Conservation (phyloP, 2,329 filamentous ascomycete genomes). For the Lizonia empirigonia region DNA sequence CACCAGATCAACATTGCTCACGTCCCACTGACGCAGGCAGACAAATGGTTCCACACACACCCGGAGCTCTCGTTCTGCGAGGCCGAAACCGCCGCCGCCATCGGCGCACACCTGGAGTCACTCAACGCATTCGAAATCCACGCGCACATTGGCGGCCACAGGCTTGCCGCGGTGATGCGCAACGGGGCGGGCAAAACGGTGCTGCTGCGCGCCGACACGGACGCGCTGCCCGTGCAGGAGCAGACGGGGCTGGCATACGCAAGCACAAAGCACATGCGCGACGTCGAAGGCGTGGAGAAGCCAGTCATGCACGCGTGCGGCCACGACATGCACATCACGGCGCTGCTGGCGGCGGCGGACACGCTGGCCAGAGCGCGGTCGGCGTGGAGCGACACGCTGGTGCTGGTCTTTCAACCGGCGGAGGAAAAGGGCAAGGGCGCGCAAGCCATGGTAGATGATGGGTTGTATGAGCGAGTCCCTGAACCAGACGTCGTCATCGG, state of each 20-base stretch:
- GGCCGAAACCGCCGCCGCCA: slow-evolving; percentile 38
- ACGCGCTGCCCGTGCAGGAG: slow-evolving; percentile 65
- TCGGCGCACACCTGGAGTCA: slow-evolving; percentile 34
- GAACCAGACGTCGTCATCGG: slow-evolving; percentile 63
- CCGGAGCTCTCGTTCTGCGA: slow-evolving; percentile 48
- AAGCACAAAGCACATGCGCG: slow-evolving; percentile 54
- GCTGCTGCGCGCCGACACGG: slow-evolving; percentile 66
- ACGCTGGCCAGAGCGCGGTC: slow-evolving; percentile 54
- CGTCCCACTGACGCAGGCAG: slow-evolving; percentile 12
- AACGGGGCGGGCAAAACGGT: slow-evolving; percentile 63
- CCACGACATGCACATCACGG: slow-evolving; percentile 66
- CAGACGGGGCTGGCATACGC: slow-evolving; percentile 62
- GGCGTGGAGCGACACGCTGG: slow-evolving; percentile 66
- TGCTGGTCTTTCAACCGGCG: slow-evolving; percentile 70
- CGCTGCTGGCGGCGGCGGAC: slow-evolving; percentile 61
- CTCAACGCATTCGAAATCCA: slow-evolving; percentile 53
- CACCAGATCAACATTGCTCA: not conserved
- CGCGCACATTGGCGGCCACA: slow-evolving; percentile 62
- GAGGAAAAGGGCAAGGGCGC: slow-evolving; percentile 70
- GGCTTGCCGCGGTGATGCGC: slow-evolving; percentile 60
- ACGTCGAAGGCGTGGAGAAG: slow-evolving; percentile 55
- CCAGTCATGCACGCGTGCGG: slow-evolving; percentile 73
- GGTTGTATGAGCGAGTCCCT: slow-evolving; percentile 60
- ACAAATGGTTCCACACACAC: slow-evolving; percentile 44
- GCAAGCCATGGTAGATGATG: slow-evolving; percentile 65